These are phyloP conservation scores for Cornus controversa DNA, from an alignment of 148 eudicot genomes.

Conservation along the genomic window DNA sequence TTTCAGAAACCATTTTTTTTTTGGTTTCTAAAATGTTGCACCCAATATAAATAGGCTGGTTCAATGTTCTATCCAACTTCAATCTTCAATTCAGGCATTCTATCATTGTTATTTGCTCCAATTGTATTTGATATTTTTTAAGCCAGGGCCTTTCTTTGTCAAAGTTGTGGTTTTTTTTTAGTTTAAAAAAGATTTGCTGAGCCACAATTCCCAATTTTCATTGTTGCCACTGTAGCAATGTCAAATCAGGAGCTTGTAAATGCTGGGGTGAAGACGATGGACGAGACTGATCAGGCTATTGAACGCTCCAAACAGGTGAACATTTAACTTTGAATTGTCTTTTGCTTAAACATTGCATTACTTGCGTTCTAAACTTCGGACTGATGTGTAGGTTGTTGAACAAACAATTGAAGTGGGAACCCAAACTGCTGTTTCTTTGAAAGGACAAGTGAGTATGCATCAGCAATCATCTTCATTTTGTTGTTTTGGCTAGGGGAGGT, in stretches of 20 bases:
- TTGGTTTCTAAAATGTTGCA: neutral
- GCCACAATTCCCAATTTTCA: neutral
- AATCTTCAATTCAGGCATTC: neutral
- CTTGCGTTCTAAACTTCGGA: constrained; percentile 14
- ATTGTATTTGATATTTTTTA: neutral
- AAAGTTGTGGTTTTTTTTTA: no score
- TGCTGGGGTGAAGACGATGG: constrained; percentile 80
- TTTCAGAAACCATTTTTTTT: no score
- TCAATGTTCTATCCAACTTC: neutral
- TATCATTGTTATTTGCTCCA: neutral
- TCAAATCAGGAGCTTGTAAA: constrained; percentile 86
- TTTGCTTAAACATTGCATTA: neutral
- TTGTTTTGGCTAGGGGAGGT: constrained; percentile 6
- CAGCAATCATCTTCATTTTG: constrained; percentile 2
- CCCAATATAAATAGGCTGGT: neutral
- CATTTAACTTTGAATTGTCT: constrained; percentile 1
- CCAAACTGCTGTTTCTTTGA: constrained; percentile 78
- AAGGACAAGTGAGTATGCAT: constrained; percentile 74
- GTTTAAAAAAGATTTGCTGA: neutral
- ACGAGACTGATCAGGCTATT: constrained; percentile 97
- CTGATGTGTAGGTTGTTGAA: constrained; percentile 61
- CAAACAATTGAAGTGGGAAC: constrained; percentile 96
- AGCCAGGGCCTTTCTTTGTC: no score
- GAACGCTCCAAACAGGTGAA: constrained; percentile 90
- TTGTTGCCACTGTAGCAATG: constrained; percentile 53